A percentile compares a stretch with the other conserved stretches of the same genome.
These are phyloP conservation scores for Solanum sejunctum DNA, from an alignment of 257 asterid species.

Conservation along the genomic window DNA sequence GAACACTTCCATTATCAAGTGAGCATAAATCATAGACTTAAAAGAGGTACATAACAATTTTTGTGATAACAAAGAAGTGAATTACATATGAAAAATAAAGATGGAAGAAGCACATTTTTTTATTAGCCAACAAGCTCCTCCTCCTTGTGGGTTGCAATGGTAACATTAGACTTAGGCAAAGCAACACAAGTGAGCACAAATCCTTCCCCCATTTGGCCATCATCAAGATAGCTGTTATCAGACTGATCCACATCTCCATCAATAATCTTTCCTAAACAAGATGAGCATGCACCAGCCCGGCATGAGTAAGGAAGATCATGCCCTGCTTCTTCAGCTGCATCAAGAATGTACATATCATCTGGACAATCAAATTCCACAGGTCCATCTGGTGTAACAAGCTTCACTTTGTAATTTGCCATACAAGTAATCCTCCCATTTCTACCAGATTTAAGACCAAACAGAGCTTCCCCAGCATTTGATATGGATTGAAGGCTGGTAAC, in stretches of 20 bases:
- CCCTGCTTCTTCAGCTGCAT: slow-evolving; percentile 54
- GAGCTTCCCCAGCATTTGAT: too few relatives aligned
- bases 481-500: too few relatives aligned
- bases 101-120: too few relatives aligned
- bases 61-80: too few relatives aligned
- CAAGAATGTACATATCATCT: slow-evolving; percentile 45
- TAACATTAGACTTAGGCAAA: slow-evolving; percentile 35
- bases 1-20: too few relatives aligned
- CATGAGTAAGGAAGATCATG: slow-evolving; percentile 65
- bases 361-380: slow-evolving; percentile 23
- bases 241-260: slow-evolving; percentile 58
- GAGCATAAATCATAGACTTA: too few relatives aligned
- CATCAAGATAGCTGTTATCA: slow-evolving; percentile 64
- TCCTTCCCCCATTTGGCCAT: slow-evolving; percentile 31
- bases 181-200: slow-evolving; percentile 78
- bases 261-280: slow-evolving; percentile 58
- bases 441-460: too few relatives aligned
- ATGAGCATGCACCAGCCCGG: slow-evolving; percentile 87
- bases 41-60: too few relatives aligned
- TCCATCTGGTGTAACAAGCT: slow-evolving; percentile 42
- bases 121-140: slow-evolving; percentile 23
- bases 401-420: slow-evolving; percentile 59
- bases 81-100: too few relatives aligned
- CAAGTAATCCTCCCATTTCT: too few relatives aligned
- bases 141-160: slow-evolving; percentile 69